Evolutionary conservation across 108 stramenopile species (phyloP), one percentile per base, ranked within the genome.

Genomic region (Nannochloropsis salina): DNA sequence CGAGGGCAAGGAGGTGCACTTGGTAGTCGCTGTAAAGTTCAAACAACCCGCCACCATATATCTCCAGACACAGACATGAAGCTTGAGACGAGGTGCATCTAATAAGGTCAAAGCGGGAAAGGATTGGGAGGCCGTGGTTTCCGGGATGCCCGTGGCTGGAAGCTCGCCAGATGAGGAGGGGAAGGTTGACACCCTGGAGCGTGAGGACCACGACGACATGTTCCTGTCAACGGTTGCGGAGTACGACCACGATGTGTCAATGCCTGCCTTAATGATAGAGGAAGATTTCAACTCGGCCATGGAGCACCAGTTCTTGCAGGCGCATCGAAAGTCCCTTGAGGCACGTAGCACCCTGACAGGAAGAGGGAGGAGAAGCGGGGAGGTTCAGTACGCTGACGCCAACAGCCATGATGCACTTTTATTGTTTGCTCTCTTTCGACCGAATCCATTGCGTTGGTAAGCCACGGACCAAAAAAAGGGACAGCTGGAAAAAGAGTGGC

Each of bases 391-490:
- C 31, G 31, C 31, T 31, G 31, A 31, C 31, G 31, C 61, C 61
- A n/a, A 15, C n/a, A n/a, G 61, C 61, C 15, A 74, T n/a, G 61
- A 74, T 74, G 61, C 61, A 15, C n/a, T 74, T 15, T 15, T 74
- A n/a, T n/a, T 74, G 4, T 74, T 74, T 74, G 61, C 61, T n/a
- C 61, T 74, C 61, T 74, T 74, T n/a, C 61, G 61, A 15, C 61
- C 61, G 61, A 15, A 74, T 2, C 61, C 61, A n/a, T n/a, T n/a
- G 61, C 61, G 61, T n/a, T 74, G 61, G 61, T 74, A 74, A 15
- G 61, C n/a, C 8, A n/a, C 20, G 61, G 61, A 74, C 15, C 20
- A 1, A 74, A n/a, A 74, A n/a, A 6, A 74, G 61, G 61, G n/a
- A 31, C 0, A 31, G 31, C 31, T 31, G 31, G 31, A 31, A 31